Evolutionary conservation across 2,329 filamentous ascomycete genomes (phyloP).

Genomic region (Parasarocladium wereldwijsianum): DNA sequence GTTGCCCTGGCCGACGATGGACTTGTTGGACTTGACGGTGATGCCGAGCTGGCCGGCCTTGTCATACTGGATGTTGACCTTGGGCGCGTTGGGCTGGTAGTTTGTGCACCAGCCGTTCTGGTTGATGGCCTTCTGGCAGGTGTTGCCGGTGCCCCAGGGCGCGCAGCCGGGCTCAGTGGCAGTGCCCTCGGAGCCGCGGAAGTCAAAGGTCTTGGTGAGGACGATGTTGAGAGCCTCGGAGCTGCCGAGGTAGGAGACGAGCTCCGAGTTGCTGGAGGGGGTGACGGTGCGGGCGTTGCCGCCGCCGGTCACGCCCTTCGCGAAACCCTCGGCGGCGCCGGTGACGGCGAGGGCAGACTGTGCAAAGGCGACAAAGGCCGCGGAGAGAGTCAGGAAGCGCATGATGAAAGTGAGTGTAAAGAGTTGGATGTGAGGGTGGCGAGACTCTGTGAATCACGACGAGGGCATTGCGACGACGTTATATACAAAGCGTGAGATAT

Average conservation of each 20-base stretch:
- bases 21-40: conserved; percentile 42
- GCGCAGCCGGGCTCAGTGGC: conserved; percentile 38
- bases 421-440: too few relatives aligned
- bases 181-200: conserved; percentile 38
- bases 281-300: conserved; percentile 37
- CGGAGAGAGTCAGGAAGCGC: neutral
- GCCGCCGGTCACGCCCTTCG: conserved; percentile 42
- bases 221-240: conserved; percentile 39
- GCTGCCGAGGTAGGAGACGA: conserved; percentile 44
- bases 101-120: conserved; percentile 6
- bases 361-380: conserved; percentile 9
- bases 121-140: conserved; percentile 31
- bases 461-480: too few relatives aligned
- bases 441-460: too few relatives aligned
- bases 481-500: too few relatives aligned
- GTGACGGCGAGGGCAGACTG: conserved; percentile 15
- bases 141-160: conserved; percentile 36
- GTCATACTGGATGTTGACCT: conserved; percentile 12
- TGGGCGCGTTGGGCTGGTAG: conserved; percentile 6
- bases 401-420: too few relatives aligned
- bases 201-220: conserved; percentile 40
- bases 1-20: conserved; percentile 32
- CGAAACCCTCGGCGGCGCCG: conserved; percentile 26
- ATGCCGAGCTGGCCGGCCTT: conserved; percentile 18
- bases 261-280: conserved; percentile 36